These are phyloP conservation scores for Leccinum truebloodii DNA, from an alignment of 768 basidiomycete species.

Conservation along the genomic window DNA sequence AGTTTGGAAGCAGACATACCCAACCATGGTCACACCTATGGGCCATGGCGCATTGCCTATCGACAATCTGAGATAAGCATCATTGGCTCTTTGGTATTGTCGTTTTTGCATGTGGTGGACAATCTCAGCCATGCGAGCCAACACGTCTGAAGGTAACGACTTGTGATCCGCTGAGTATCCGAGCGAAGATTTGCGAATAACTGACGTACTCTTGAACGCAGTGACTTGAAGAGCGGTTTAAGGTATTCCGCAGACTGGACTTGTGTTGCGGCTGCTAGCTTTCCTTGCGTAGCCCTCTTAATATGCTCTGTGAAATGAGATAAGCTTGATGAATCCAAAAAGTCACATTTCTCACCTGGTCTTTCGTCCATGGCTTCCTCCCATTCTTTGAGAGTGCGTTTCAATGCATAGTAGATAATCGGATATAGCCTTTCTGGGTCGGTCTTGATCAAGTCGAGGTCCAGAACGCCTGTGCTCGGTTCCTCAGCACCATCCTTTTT, in stretches of 20 bases:
- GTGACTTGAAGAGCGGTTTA: constrained; percentile 91
- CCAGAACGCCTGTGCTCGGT: constrained; percentile 59
- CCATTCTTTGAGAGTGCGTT: constrained; percentile 94
- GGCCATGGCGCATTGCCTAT: constrained; percentile 99
- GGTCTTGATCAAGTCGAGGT: constrained; percentile 79
- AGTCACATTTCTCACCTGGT: constrained; percentile 57
- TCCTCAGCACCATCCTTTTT: constrained; percentile 60
- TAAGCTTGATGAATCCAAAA: constrained; percentile 2
- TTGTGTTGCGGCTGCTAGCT: constrained; percentile 92
- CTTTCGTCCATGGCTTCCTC: constrained; percentile 92
- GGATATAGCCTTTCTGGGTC: constrained; percentile 97
- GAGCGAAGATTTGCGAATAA: background rate
- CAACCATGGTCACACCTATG: constrained; percentile 99
- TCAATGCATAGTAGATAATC: constrained; percentile 93
- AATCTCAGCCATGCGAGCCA: constrained; percentile 87
- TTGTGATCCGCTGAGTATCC: constrained; percentile 30
- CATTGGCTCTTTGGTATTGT: constrained; percentile 94
- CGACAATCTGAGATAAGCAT: constrained; percentile 93
- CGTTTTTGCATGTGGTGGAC: constrained; percentile 96
- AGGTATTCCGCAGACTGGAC: constrained; percentile 95
- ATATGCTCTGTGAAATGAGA: constrained; percentile 58
- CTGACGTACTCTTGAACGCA: constrained; percentile 80
- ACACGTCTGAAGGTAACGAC: constrained; percentile 83
- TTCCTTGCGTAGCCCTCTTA: constrained; percentile 88
- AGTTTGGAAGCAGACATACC: constrained; percentile 49